Conservation (phyloP, 2,329 filamentous ascomycete genomes). For the Remersonia thermophila region DNA sequence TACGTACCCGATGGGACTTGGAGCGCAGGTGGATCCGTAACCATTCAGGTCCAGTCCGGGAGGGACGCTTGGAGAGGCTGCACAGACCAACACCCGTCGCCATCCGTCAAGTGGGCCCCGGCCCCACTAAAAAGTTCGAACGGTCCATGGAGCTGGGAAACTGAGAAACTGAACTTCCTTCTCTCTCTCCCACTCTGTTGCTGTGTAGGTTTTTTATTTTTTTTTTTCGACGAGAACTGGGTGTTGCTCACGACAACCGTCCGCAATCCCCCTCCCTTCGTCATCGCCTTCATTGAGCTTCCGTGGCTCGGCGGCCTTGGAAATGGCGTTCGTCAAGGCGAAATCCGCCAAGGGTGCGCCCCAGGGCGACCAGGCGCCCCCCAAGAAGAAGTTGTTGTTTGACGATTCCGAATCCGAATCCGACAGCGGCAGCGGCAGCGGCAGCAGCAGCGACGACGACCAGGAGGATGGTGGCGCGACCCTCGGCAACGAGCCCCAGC, state of each 20-base stretch:
- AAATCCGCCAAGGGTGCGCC: slow-evolving; percentile 6
- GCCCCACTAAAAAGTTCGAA: slow-evolving; percentile 22
- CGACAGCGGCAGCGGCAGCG: slow-evolving; percentile 24
- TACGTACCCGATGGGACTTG: no score
- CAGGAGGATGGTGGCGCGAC: slow-evolving; percentile 28
- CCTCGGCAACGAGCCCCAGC: slow-evolving; percentile 23
- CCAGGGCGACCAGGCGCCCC: not conserved
- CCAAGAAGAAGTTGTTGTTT: slow-evolving; percentile 36
- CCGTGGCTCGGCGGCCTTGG: not conserved
- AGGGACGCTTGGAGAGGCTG: no score
- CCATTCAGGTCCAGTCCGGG: no score
- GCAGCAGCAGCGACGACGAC: slow-evolving; percentile 32
- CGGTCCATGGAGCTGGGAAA: no score
- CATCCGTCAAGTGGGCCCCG: no score
- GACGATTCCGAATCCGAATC: slow-evolving; percentile 32
- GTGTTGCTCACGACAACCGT: no score
- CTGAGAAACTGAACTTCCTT: no score
- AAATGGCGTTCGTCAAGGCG: slow-evolving; percentile 7
- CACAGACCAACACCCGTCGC: no score
- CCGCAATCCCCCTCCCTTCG: no score
- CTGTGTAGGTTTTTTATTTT: not conserved
- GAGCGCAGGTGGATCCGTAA: no score
- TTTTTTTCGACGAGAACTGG: no score
- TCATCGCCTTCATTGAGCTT: not conserved
- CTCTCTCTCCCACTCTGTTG: no score